phyloP scores from a whole-genome alignment of 257 asterid species.

The Solanum sejunctum region DNA sequence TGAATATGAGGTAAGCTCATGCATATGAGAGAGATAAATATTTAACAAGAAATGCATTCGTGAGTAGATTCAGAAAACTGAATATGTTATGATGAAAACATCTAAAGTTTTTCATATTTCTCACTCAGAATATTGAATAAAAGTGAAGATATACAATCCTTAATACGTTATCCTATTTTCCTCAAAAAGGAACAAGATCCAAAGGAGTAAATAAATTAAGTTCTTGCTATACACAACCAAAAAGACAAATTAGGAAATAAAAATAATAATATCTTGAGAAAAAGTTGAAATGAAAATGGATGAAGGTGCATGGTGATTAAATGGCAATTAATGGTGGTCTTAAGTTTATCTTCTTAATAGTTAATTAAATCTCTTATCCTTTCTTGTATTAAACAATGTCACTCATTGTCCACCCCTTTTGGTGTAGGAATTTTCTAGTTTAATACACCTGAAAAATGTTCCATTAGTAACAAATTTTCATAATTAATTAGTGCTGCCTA shows the following conservation, averaged over 20 bases:
- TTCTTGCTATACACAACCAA: neutral
- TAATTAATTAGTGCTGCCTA: neutral
- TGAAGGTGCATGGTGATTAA: neutral
- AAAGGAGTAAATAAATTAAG: neutral
- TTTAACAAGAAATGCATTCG: neutral
- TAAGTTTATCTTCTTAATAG: neutral
- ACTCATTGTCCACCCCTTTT: neutral
- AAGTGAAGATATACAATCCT: neutral
- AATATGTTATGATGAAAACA: neutral
- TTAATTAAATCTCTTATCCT: neutral
- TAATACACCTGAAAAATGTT: constrained; percentile 1
- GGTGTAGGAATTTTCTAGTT: neutral
- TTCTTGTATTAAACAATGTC: neutral
- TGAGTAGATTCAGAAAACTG: neutral
- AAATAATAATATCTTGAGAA: neutral
- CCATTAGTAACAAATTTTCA: neutral
- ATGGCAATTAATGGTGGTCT: neutral
- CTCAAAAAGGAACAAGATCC: neutral
- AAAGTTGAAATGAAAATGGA: neutral
- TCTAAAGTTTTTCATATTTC: rapidly evolving
- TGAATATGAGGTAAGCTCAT: neutral
- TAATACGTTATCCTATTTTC: neutral
- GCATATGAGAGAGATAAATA: neutral
- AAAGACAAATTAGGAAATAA: neutral
- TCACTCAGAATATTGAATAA: neutral